A percentile compares a stretch with the other conserved stretches of the same genome.
These are phyloP conservation scores for Neofusicoccum ribis DNA, from an alignment of 2,329 filamentous ascomycete genomes.

Conservation along the genomic window DNA sequence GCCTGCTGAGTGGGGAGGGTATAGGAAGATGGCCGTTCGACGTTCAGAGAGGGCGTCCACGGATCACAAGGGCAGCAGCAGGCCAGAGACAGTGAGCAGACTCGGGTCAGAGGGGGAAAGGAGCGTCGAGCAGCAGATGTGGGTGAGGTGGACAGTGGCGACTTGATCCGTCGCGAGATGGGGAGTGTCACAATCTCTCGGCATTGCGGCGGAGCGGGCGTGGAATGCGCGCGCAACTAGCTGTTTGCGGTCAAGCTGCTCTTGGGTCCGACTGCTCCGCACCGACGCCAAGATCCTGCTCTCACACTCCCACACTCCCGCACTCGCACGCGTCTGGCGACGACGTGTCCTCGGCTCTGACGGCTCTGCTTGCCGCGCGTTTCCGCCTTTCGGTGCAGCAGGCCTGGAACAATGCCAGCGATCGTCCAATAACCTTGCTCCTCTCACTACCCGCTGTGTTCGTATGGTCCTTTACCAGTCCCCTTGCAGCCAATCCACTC, in stretches of 20 bases:
- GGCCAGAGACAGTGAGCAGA: neutral
- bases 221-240: conserved; percentile 5
- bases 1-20: neutral
- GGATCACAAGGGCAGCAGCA: neutral
- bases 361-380: too few species aligned
- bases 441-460: too few species aligned
- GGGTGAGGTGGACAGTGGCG: neutral
- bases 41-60: neutral
- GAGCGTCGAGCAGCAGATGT: neutral
- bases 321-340: too few species aligned
- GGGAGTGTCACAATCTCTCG: conserved; percentile 15
- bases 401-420: too few species aligned
- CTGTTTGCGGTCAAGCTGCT: conserved; percentile 5
- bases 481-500: too few species aligned
- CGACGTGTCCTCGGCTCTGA: too few species aligned
- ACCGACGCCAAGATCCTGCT: neutral
- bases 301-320: neutral
- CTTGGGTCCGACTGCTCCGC: neutral
- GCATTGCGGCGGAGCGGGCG: conserved; percentile 12
- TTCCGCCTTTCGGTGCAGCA: too few species aligned
- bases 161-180: conserved; percentile 3
- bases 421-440: too few species aligned
- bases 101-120: neutral
- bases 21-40: neutral
- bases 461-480: too few species aligned